Base-by-base conservation (phyloP, 2,329 filamentous ascomycete species). In the Fulvia fulva region DNA sequence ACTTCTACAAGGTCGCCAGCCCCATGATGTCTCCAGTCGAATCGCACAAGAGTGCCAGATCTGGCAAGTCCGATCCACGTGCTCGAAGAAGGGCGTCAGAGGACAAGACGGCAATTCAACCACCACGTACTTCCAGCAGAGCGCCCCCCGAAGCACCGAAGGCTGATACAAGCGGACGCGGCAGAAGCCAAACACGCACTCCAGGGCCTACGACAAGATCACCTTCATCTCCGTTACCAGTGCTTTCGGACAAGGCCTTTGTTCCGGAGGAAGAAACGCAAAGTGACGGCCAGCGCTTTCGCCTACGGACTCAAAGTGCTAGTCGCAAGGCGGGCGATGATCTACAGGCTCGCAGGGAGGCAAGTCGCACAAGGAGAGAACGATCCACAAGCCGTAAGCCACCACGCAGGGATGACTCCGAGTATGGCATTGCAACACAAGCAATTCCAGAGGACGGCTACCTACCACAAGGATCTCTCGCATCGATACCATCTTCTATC, bases 141-240 rank as follows among this genome's bases (percentile, higher is more conserved):
- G 51, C 56, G 21, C 50, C 41, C 41, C 25, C 21, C 22, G 44
- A 47, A 16, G 28, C 32, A 45, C 9, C 22, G 23, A 26, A 37
- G 37, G 34, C 23, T 22, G 47, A 55, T 16, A 37, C 56, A 8
- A 63, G 64, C 32, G 67, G 63, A 23, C 83, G 88, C 51, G 88
- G 87, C 2, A 81, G 88, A 63, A 88, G 86, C 67, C 76, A 81
- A 50, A 81, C 80, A 16, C 81, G 86, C n/a, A 79, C 79, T 16
- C 80, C 83, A 19, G 81, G 79, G 2, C 84, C 84, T n/a, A 70
- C 75, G 2, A 76, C 82, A 46, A 81, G 86, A 51, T 96, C 91
- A 1, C 91, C 92, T 1, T 88, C 89, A 0, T 93, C 90, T 0
- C 91, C 92, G 1, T 76, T 91, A 22, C 89, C 91, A 3, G 87